These are phyloP conservation scores for Penicillium psychrofluorescens DNA, from an alignment of 495 filamentous ascomycete genomes.

Conservation along the genomic window DNA sequence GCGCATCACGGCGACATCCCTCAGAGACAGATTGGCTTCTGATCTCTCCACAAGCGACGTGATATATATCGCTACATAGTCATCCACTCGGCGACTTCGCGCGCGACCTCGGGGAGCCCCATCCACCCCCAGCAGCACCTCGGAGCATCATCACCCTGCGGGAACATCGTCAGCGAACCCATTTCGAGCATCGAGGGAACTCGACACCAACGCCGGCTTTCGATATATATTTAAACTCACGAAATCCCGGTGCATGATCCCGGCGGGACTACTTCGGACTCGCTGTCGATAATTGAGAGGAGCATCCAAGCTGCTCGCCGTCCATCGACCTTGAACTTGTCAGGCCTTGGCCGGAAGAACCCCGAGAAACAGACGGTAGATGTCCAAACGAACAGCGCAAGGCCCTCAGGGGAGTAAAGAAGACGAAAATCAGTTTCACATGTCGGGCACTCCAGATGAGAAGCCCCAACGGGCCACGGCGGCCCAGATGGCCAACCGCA, in stretches of 20 bases:
- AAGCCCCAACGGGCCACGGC: slow-evolving; percentile 44
- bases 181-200: too few relatives aligned
- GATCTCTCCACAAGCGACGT: not conserved
- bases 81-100: too few relatives aligned
- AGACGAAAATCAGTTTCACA: slow-evolving; percentile 21
- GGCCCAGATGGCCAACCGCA: slow-evolving; percentile 45
- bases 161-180: too few relatives aligned
- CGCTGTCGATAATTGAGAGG: not conserved
- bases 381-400: slow-evolving; percentile 33
- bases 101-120: too few relatives aligned
- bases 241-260: too few relatives aligned
- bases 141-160: too few relatives aligned
- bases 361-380: slow-evolving; percentile 7
- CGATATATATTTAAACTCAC: too few relatives aligned
- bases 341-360: not conserved
- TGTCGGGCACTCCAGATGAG: slow-evolving; percentile 38
- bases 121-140: too few relatives aligned
- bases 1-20: not conserved
- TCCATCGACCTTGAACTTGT: not conserved
- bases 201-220: too few relatives aligned
- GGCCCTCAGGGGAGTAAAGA: slow-evolving; percentile 31
- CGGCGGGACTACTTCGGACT: too few relatives aligned
- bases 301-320: not conserved
- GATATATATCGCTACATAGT: too few relatives aligned
- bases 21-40: not conserved